Conservation (phyloP, 176 grass and related monocot species). For the Secale cereale region DNA sequence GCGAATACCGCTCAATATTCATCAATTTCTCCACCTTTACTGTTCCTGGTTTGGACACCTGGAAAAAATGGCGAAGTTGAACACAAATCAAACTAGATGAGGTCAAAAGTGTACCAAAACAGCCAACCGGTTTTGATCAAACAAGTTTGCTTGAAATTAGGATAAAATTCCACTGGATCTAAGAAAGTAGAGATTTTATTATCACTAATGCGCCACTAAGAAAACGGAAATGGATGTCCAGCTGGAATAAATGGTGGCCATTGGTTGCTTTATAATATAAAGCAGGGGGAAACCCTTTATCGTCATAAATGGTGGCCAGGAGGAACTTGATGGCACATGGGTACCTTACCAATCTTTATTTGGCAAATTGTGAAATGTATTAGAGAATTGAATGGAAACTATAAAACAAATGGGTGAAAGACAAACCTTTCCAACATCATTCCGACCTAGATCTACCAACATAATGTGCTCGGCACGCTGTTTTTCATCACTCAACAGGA, state of each 20-base stretch:
- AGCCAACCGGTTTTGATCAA: neutral
- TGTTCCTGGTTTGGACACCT: slow-evolving; percentile 85
- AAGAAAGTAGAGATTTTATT: neutral
- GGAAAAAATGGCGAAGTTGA: neutral
- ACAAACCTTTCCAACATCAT: slow-evolving; percentile 85
- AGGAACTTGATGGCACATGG: neutral
- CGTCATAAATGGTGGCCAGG: neutral
- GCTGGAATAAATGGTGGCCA: neutral
- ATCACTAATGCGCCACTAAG: neutral
- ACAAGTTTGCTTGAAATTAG: neutral
- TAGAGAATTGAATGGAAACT: neutral
- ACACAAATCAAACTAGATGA: neutral
- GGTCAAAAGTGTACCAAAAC: neutral
- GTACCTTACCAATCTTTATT: neutral
- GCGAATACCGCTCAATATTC: slow-evolving; percentile 88
- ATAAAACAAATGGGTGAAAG: neutral
- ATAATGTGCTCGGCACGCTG: slow-evolving; percentile 94
- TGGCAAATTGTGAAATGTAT: neutral
- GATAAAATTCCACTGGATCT: neutral
- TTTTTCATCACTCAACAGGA: slow-evolving; percentile 79
- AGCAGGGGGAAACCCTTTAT: too few relatives aligned
- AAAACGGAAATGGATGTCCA: neutral
- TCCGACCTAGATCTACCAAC: slow-evolving; percentile 87
- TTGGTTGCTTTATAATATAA: too few relatives aligned
- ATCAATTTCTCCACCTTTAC: slow-evolving; percentile 91